phyloP scores from a whole-genome alignment of 768 basidiomycete genomes.

The Lenzites betulinus region DNA sequence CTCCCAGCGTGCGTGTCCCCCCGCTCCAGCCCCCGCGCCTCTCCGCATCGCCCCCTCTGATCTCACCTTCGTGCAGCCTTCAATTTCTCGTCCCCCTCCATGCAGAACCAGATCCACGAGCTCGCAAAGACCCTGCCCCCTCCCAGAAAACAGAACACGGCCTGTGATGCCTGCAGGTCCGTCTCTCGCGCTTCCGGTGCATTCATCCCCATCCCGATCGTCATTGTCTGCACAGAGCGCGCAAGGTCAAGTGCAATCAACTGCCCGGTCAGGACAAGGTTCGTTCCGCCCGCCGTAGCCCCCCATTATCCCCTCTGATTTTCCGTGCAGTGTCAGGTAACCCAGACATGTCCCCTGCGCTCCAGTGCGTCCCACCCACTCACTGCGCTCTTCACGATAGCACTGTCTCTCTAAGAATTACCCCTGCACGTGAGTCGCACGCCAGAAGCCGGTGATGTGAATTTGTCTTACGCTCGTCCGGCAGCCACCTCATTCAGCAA shows the following conservation, averaged over 20 bases:
- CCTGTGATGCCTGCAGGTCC: constrained; percentile 90
- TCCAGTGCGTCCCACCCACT: constrained; percentile 3
- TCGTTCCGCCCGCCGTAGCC: constrained; percentile 26
- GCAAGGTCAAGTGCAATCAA: constrained; percentile 89
- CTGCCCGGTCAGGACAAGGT: constrained; percentile 84
- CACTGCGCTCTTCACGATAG: constrained; percentile 38
- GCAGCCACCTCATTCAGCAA: constrained; percentile 79
- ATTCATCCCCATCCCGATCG: constrained; percentile 1
- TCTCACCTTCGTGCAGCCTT: constrained; percentile 47
- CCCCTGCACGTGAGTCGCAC: constrained; percentile 79
- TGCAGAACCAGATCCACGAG: constrained; percentile 84
- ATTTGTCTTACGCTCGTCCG: constrained; percentile 22
- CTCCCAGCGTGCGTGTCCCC: constrained; percentile 20
- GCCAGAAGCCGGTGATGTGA: constrained; percentile 23
- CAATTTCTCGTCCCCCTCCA: constrained; percentile 60
- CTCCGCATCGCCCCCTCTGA: constrained; percentile 27
- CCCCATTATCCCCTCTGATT: constrained; percentile 11
- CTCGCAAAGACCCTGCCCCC: constrained; percentile 78
- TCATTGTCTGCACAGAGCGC: constrained; percentile 48
- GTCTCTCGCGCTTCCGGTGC: constrained; percentile 16
- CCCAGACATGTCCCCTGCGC: constrained; percentile 2
- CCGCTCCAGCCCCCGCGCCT: not conserved
- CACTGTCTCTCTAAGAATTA: constrained; percentile 88
- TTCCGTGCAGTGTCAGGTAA: constrained; percentile 63
- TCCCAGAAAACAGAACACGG: constrained; percentile 91